Conservation (phyloP, 2,329 filamentous ascomycete genomes). For the Trichophyton verrucosum region DNA sequence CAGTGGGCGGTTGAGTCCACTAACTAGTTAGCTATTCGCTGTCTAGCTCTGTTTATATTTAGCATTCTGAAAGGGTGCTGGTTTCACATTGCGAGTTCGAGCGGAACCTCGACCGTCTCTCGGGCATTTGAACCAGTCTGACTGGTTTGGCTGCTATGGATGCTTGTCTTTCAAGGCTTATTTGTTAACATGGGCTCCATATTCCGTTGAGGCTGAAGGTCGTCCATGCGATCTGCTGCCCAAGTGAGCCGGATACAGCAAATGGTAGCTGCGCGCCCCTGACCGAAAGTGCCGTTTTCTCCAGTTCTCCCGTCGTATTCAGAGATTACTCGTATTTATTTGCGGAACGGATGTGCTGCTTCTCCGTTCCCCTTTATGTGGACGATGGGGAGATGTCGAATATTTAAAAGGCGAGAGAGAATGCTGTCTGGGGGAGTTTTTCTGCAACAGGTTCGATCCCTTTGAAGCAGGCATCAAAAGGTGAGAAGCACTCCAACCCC, state of each 20-base stretch:
- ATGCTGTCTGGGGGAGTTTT: neutral
- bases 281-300: neutral
- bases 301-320: neutral
- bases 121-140: neutral
- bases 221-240: neutral
- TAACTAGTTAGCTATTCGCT: too few relatives aligned
- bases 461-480: neutral
- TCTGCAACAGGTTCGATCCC: neutral
- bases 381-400: neutral
- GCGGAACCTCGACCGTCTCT: neutral
- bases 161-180: neutral
- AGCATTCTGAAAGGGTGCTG: neutral
- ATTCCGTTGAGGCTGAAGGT: neutral
- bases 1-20: too few relatives aligned
- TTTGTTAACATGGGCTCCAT: neutral
- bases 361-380: neutral
- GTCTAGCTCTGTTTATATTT: too few relatives aligned
- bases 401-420: neutral
- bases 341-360: neutral
- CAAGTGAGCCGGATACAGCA: neutral
- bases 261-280: neutral
- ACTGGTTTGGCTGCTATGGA: neutral
- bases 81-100: neutral
- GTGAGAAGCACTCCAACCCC: neutral
- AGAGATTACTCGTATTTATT: neutral